A percentile compares a stretch with the other conserved stretches of the same genome.
Evolutionary conservation across 495 filamentous ascomycete species (phyloP).

Genomic region (Aspergillus incahuasiensis): DNA sequence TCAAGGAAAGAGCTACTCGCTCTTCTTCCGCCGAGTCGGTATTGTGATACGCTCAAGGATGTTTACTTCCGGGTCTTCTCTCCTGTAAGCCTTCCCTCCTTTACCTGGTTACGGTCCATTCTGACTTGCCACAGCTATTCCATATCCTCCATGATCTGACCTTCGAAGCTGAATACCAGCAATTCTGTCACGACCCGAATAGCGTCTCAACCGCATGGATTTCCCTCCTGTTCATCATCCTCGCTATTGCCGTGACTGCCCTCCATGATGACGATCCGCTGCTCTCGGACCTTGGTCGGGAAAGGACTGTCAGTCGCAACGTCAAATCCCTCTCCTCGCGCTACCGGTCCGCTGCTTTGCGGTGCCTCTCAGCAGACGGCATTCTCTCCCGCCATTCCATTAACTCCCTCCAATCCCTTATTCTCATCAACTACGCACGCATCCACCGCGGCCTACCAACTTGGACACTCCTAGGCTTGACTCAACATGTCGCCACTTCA

Average conservation of each 20-base stretch:
- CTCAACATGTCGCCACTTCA: slow-evolving; percentile 44
- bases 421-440: slow-evolving; percentile 42
- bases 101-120: background rate
- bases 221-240: slow-evolving; percentile 40
- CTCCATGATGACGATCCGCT: slow-evolving; percentile 42
- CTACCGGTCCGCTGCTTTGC: slow-evolving; percentile 42
- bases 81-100: slow-evolving; percentile 22
- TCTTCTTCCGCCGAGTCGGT: slow-evolving; percentile 34
- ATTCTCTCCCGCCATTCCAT: slow-evolving; percentile 43
- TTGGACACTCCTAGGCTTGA: slow-evolving; percentile 42
- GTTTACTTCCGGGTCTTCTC: slow-evolving; percentile 41
- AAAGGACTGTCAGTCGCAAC: slow-evolving; percentile 38
- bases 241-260: slow-evolving; percentile 41
- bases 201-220: slow-evolving; percentile 41
- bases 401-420: slow-evolving; percentile 43
- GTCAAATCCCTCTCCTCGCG: slow-evolving; percentile 37
- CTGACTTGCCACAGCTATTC: slow-evolving; percentile 17
- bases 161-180: slow-evolving; percentile 44
- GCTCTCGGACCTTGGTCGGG: slow-evolving; percentile 38
- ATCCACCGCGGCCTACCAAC: slow-evolving; percentile 37
- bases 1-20: slow-evolving; percentile 31
- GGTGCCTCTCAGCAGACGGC: slow-evolving; percentile 40
- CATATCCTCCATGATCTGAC: slow-evolving; percentile 47
- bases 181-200: slow-evolving; percentile 39
- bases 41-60: slow-evolving; percentile 38